Percentiles rank a stretch among this genome's conserved stretches.
Conservation (phyloP, 1,284 basidiomycete genomes). For the Trametes versicolor region DNA sequence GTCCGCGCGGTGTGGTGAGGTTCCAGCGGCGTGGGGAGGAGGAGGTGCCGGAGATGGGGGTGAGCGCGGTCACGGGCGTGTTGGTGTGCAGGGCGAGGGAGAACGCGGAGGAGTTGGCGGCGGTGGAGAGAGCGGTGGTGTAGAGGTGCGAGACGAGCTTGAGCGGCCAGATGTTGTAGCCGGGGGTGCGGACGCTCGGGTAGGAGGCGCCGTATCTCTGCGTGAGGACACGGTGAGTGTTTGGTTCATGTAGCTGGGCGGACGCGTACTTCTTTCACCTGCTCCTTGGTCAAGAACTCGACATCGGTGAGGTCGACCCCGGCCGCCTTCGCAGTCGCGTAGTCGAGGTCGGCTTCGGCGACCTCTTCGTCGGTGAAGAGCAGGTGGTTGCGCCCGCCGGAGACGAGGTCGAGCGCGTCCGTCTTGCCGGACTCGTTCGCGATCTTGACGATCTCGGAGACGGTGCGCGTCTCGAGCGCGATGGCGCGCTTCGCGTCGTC, state of each 20-base stretch:
- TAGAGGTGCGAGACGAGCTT: conserved; percentile 78
- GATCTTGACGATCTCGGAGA: conserved; percentile 58
- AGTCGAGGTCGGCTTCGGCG: conserved; percentile 52
- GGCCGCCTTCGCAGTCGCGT: conserved; percentile 60
- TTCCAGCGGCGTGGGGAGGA: conserved; percentile 52
- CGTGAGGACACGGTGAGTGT: too few species aligned
- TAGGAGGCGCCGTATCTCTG: conserved; percentile 66
- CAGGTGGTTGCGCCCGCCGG: conserved; percentile 64
- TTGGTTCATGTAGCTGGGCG: background rate
- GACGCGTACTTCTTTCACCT: conserved; percentile 56
- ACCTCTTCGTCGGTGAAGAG: conserved; percentile 60
- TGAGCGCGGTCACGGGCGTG: conserved; percentile 68
- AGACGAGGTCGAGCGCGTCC: conserved; percentile 68
- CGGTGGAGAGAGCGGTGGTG: conserved; percentile 47
- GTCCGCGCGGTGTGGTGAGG: conserved; percentile 68
- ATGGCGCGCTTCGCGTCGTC: conserved; percentile 65
- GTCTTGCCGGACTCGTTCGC: conserved; percentile 55
- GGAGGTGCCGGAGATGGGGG: conserved; percentile 24
- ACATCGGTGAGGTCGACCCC: conserved; percentile 59
- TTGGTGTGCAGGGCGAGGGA: conserved; percentile 70
- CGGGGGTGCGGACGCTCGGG: conserved; percentile 60
- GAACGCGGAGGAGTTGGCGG: conserved; percentile 44
- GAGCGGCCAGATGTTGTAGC: conserved; percentile 80
- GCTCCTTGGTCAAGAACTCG: conserved; percentile 57
- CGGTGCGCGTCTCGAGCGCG: conserved; percentile 67